Conservation (phyloP, 2,329 filamentous ascomycete genomes). For the Hirsutella thompsonii region DNA sequence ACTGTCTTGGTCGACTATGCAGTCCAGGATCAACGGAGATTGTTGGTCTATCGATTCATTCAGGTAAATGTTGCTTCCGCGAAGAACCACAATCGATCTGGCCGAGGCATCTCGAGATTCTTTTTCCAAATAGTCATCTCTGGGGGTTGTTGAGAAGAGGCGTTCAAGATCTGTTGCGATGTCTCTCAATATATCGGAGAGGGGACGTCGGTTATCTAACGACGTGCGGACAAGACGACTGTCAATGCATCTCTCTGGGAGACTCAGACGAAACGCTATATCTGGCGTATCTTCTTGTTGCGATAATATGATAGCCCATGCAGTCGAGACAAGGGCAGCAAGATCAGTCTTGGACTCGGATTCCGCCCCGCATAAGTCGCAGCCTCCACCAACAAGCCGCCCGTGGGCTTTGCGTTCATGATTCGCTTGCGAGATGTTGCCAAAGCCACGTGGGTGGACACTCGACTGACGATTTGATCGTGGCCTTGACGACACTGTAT, state of each 20-base stretch:
- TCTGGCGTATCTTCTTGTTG: not conserved
- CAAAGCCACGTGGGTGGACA: not conserved
- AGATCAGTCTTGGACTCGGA: not conserved
- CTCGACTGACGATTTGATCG: not conserved
- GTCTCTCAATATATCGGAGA: not conserved
- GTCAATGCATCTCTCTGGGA: not conserved
- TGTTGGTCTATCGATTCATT: not conserved
- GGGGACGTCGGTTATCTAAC: not conserved
- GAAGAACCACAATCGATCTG: not conserved
- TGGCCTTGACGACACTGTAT: not conserved
- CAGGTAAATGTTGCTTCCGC: not conserved
- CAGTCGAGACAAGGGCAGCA: not conserved
- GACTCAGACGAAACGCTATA: not conserved
- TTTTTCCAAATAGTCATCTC: no score
- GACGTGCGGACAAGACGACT: not conserved
- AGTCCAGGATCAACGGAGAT: not conserved
- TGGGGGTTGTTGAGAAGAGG: not conserved
- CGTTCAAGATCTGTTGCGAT: not conserved
- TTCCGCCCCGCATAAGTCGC: not conserved
- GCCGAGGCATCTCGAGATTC: no score
- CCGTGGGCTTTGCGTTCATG: not conserved
- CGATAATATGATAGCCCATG: constrained; percentile 1
- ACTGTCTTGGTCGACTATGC: not conserved
- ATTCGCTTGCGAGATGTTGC: not conserved
- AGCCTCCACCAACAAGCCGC: not conserved